These are phyloP conservation scores for Helotiales sp. DNA, from an alignment of 2,329 filamentous ascomycete genomes.

Conservation along the genomic window DNA sequence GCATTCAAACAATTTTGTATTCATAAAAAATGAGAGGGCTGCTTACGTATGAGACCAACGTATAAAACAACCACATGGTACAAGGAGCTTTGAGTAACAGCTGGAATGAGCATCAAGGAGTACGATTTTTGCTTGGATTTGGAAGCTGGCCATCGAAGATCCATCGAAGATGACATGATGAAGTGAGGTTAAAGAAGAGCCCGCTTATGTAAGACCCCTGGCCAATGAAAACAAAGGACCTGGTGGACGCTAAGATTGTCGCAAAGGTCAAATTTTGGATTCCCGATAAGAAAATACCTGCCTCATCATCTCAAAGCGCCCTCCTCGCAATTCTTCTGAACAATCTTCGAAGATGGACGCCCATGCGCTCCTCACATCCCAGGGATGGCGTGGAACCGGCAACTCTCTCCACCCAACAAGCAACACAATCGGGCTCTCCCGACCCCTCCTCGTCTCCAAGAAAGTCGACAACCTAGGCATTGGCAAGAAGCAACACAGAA, in stretches of 20 bases:
- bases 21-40: no score
- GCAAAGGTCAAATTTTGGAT: slow-evolving; percentile 14
- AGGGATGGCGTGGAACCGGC: slow-evolving; percentile 89
- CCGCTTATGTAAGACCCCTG: neutral
- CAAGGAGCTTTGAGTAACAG: no score
- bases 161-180: no score
- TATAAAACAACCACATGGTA: no score
- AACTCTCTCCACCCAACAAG: slow-evolving; percentile 81
- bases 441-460: slow-evolving; percentile 80
- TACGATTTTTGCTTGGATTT: neutral
- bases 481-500: slow-evolving; percentile 70
- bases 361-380: slow-evolving; percentile 77
- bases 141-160: neutral
- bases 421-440: slow-evolving; percentile 76
- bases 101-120: neutral
- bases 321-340: neutral
- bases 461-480: slow-evolving; percentile 83
- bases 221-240: neutral
- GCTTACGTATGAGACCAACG: no score
- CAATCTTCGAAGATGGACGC: slow-evolving; percentile 74
- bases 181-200: neutral
- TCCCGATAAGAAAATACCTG: slow-evolving; percentile 20
- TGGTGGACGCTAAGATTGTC: slow-evolving; percentile 24
- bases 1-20: no score
- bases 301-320: neutral